Evolutionary conservation across 75 land plant species (phyloP), one percentile per base, ranked within the genome.

Genomic region (Isoetes taiwanensis): DNA sequence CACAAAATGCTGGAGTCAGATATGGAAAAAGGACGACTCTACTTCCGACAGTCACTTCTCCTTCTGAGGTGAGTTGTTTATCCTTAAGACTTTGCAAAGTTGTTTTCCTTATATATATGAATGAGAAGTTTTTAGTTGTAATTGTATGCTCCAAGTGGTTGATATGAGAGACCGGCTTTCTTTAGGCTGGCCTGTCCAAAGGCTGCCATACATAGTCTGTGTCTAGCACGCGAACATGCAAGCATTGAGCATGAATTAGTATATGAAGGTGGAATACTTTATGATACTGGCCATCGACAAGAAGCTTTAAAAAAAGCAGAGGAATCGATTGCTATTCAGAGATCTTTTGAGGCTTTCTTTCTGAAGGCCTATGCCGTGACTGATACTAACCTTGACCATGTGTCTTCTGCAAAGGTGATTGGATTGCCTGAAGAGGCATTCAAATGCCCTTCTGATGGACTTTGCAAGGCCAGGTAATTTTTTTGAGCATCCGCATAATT

Each of bases 1-100:
- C 91, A 91, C 57, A 94, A 87, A 63, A 91, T 91, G 97, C 80
- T 91, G 19, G 97, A 87, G 52, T 78, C 94, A 54, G 95, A 87
- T 80, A 73, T 81, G 32, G 68, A 72, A 30, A 91, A 91, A 65
- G 89, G 95, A 12, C 78, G 86, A 34, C 78, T 91, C 24, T 91
- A 79, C 62, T 91, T 91, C 69, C 76, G 95, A 41, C 97, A 91
- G 46, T 91, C 97, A 25, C 80, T 91, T 61, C 89, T 91, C 50
- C 94, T 91, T 24, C 78, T 91, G 0, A 78, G 94, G 95, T 91
- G 65, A 37, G 48, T 57, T 56, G 4, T 46, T 19, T 46, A 5
- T n/a, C n/a, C n/a, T n/a, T n/a, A n/a, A n/a, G n/a, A n/a, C n/a
- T n/a, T n/a, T n/a, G n/a, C n/a, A n/a, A n/a, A n/a, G n/a, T n/a